Conservation (phyloP, 495 filamentous ascomycete species). For the Hypoxylon fuscum region DNA sequence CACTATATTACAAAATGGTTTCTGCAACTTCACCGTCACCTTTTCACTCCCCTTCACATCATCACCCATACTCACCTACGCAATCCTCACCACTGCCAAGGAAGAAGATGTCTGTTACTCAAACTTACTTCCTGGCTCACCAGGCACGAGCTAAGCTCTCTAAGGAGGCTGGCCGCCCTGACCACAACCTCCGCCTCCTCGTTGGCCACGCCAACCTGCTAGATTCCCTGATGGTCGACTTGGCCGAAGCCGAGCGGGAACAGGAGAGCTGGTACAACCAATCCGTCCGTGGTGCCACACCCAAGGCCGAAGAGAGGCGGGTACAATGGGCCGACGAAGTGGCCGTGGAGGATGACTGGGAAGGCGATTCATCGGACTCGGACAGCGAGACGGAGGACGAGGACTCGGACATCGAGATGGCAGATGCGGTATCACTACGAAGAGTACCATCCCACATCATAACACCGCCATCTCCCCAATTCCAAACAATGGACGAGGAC, state of each 20-base stretch:
- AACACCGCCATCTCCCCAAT: conserved; percentile 40
- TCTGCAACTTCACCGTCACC: conserved; percentile 39
- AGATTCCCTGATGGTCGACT: conserved; percentile 93
- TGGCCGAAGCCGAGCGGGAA: conserved; percentile 91
- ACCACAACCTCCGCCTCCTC: conserved; percentile 93
- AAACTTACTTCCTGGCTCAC: conserved; percentile 97
- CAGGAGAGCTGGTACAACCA: conserved; percentile 99
- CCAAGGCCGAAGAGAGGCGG: conserved; percentile 68
- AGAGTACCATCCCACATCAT: conserved; percentile 52
- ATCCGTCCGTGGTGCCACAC: conserved; percentile 78
- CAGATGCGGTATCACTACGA: conserved; percentile 55
- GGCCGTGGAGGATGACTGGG: conserved; percentile 76
- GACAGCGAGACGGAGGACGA: conserved; percentile 56
- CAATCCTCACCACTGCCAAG: conserved; percentile 41
- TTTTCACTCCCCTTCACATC: conserved; percentile 35
- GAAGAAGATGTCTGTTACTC: conserved; percentile 86
- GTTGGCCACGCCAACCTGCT: conserved; percentile 98
- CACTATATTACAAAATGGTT: conserved; percentile 44
- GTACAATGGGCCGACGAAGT: conserved; percentile 89
- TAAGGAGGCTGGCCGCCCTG: conserved; percentile 83
- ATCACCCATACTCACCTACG: conserved; percentile 37
- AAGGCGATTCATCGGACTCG: conserved; percentile 70
- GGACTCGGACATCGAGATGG: conserved; percentile 60
- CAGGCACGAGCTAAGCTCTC: conserved; percentile 96
- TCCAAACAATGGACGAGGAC: conserved; percentile 46